These are phyloP conservation scores for Daedaleopsis nitida DNA, from an alignment of 768 basidiomycete species.

Conservation along the genomic window DNA sequence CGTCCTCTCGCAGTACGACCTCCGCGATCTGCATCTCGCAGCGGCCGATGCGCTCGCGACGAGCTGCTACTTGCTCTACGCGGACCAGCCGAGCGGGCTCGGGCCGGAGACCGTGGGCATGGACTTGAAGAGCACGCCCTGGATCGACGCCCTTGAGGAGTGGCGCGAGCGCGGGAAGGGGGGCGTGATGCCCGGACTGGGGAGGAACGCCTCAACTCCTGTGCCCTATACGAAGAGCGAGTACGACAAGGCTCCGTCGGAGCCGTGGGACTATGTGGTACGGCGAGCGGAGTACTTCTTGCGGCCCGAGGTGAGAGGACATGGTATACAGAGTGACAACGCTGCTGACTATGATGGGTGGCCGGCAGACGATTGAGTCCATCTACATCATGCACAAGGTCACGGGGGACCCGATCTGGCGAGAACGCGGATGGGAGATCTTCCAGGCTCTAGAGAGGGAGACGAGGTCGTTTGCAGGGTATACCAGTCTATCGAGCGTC, in stretches of 20 bases:
- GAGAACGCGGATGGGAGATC: conserved; percentile 69
- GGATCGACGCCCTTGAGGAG: conserved; percentile 53
- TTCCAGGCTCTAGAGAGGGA: conserved; percentile 66
- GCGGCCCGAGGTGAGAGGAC: conserved; percentile 63
- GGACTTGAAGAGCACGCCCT: conserved; percentile 30
- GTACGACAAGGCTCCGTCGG: conserved; percentile 21
- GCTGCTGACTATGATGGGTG: background rate
- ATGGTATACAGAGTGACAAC: background rate
- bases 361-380: conserved; percentile 65
- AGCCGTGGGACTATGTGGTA: conserved; percentile 53
- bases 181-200: conserved; percentile 58
- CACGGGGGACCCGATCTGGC: conserved; percentile 69
- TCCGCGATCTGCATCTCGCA: conserved; percentile 71
- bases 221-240: conserved; percentile 32
- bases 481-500: conserved; percentile 57
- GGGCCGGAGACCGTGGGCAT: conserved; percentile 63
- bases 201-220: conserved; percentile 36
- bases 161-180: conserved; percentile 35
- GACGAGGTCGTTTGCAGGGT: conserved; percentile 61
- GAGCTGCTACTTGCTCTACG: conserved; percentile 71
- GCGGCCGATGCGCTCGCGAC: conserved; percentile 76
- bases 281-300: conserved; percentile 53
- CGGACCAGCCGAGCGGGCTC: conserved; percentile 68
- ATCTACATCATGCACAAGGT: conserved; percentile 71
- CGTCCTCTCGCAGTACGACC: conserved; percentile 46